A percentile compares a stretch with the other conserved stretches of the same genome.
Evolutionary conservation across 208 protist genomes (phyloP).

Genomic region (Leishmania major): DNA sequence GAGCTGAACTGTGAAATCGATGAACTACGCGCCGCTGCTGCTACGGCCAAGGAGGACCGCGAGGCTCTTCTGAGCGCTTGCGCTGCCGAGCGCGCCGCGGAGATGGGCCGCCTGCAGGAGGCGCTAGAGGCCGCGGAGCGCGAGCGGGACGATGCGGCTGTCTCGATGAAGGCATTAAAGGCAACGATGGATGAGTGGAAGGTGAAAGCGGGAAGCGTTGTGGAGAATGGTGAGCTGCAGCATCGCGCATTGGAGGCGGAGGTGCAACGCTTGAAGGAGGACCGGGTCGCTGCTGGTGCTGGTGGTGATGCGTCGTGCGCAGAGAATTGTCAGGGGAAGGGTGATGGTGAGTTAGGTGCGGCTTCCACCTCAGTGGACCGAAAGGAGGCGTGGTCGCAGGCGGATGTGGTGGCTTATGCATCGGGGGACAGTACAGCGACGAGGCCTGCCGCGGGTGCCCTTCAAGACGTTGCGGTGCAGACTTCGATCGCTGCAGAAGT

Average conservation of each 20-base stretch:
- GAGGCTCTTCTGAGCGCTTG: slow-evolving; percentile 4
- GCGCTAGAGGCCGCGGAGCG: slow-evolving; percentile 10
- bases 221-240: slow-evolving; percentile 24
- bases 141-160: slow-evolving; percentile 10
- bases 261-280: slow-evolving; percentile 7
- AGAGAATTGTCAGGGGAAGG: neutral
- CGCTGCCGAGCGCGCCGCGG: neutral
- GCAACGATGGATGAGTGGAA: neutral
- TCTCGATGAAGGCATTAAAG: neutral
- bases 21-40: neutral
- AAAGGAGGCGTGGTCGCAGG: neutral
- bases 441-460: neutral
- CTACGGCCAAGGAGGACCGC: slow-evolving; percentile 3
- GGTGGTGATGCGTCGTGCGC: neutral
- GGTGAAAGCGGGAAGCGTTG: neutral
- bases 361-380: neutral
- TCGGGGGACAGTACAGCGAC: no score
- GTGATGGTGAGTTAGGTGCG: neutral
- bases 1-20: slow-evolving; percentile 24
- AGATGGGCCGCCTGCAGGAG: slow-evolving; percentile 24
- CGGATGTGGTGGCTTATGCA: neutral
- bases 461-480: neutral
- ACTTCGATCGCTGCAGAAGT: neutral
- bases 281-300: neutral
- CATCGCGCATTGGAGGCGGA: slow-evolving; percentile 10